A percentile compares a stretch with the other conserved stretches of the same genome.
These are phyloP conservation scores for Luffa aegyptiaca DNA, from an alignment of 306 rosid species.

Conservation along the genomic window DNA sequence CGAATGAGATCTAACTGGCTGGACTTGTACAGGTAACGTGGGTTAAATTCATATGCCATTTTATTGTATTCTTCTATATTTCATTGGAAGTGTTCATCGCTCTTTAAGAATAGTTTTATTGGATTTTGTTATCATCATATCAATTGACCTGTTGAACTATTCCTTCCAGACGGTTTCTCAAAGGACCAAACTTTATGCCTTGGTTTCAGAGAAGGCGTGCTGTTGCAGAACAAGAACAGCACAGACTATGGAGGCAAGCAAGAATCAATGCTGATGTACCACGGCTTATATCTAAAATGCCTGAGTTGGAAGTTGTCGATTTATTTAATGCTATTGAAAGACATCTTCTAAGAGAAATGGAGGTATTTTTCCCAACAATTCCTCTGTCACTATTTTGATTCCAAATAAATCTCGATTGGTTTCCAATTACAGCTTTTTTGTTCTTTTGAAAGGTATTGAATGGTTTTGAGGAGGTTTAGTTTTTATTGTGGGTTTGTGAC, in stretches of 20 bases:
- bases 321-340: conserved; percentile 66
- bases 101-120: conserved; percentile 4
- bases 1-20: conserved; percentile 83
- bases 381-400: background rate
- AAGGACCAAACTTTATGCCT: conserved; percentile 77
- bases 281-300: conserved; percentile 43
- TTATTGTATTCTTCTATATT: background rate
- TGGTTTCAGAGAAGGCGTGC: conserved; percentile 78
- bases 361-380: conserved; percentile 29
- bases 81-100: background rate
- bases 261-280: conserved; percentile 64
- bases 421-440: background rate
- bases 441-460: background rate
- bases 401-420: background rate
- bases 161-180: conserved; percentile 58
- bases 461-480: background rate
- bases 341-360: conserved; percentile 56
- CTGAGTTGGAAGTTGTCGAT: conserved; percentile 75
- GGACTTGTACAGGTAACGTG: conserved; percentile 66
- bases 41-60: background rate
- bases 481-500: background rate
- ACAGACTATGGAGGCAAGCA: conserved; percentile 74
- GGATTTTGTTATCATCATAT: background rate
- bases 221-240: conserved; percentile 77
- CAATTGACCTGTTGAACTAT: conserved; percentile 8